Conservation (phyloP, 257 asterid genomes). For the Plantago major region DNA sequence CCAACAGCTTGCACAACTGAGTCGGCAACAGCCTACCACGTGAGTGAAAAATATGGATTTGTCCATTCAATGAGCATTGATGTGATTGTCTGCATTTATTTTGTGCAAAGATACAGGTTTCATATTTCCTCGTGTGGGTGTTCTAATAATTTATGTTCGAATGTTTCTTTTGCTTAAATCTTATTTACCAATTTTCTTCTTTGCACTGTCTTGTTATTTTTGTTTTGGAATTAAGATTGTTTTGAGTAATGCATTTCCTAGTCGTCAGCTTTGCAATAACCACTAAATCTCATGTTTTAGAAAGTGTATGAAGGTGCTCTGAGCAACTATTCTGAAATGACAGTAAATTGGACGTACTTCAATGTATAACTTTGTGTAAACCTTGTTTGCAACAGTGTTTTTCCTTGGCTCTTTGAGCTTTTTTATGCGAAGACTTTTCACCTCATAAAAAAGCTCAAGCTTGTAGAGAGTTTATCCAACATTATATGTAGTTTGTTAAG, state of each 20-base stretch:
- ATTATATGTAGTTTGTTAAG: too few species aligned
- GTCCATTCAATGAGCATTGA: neutral
- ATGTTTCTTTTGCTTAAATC: neutral
- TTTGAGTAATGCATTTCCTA: constrained; percentile 6
- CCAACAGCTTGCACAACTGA: constrained; percentile 45
- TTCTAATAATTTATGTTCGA: neutral
- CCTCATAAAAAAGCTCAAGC: too few species aligned
- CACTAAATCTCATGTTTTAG: constrained; percentile 5
- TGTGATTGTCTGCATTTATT: neutral
- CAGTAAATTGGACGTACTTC: neutral
- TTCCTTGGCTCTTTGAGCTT: too few species aligned
- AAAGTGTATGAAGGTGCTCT: constrained; percentile 8
- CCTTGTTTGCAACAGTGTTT: too few species aligned
- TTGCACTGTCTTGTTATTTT: neutral
- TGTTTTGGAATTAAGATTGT: neutral
- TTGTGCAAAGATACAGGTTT: neutral
- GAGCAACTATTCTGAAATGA: constrained; percentile 10
- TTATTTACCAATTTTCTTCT: neutral
- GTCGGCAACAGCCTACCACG: constrained; percentile 38
- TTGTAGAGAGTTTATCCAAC: too few species aligned
- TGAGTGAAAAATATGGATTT: constrained; percentile 30
- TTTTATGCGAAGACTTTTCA: too few species aligned
- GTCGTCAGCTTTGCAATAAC: neutral
- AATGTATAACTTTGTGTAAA: neutral
- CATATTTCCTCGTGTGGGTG: neutral